A percentile compares a stretch with the other conserved stretches of the same genome.
phyloP scores from a whole-genome alignment of 2,329 filamentous ascomycete species.

The Fusarium nurragi region DNA sequence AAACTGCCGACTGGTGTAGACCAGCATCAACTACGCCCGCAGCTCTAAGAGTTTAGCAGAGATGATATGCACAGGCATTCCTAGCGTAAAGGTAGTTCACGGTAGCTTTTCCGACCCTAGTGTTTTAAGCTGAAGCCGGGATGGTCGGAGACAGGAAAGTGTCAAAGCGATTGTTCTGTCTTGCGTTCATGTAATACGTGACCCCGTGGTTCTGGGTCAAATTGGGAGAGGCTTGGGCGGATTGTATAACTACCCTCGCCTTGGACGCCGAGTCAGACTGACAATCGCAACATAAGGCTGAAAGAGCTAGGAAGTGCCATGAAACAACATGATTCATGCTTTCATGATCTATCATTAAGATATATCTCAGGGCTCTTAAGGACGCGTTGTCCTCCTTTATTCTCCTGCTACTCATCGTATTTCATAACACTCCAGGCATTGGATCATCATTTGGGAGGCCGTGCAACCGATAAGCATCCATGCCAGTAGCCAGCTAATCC shows the following conservation, averaged over 20 bases:
- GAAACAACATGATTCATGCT: background rate
- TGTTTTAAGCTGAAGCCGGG: conserved; percentile 3
- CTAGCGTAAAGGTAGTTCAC: conserved; percentile 25
- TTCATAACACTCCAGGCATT: background rate
- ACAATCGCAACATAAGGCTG: background rate
- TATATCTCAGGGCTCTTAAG: background rate
- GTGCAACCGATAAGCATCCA: conserved; percentile 41
- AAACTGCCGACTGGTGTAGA: conserved; percentile 13
- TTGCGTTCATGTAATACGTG: background rate
- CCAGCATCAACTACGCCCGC: conserved; percentile 27
- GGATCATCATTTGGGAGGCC: conserved; percentile 8
- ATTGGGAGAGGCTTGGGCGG: background rate
- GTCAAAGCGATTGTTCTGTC: background rate
- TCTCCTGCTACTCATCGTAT: conserved; percentile 6
- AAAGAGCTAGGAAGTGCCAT: background rate
- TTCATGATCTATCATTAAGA: conserved; percentile 15
- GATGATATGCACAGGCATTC: conserved; percentile 23
- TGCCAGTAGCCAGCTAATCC: conserved; percentile 36
- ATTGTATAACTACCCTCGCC: background rate
- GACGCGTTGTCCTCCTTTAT: background rate
- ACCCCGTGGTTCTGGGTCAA: background rate
- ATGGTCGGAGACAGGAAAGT: background rate
- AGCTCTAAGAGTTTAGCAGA: conserved; percentile 9
- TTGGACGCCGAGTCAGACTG: background rate
- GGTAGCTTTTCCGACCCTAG: conserved; percentile 3